Conservation (phyloP, 2,329 filamentous ascomycete species). For the Penicillium digitatum region DNA sequence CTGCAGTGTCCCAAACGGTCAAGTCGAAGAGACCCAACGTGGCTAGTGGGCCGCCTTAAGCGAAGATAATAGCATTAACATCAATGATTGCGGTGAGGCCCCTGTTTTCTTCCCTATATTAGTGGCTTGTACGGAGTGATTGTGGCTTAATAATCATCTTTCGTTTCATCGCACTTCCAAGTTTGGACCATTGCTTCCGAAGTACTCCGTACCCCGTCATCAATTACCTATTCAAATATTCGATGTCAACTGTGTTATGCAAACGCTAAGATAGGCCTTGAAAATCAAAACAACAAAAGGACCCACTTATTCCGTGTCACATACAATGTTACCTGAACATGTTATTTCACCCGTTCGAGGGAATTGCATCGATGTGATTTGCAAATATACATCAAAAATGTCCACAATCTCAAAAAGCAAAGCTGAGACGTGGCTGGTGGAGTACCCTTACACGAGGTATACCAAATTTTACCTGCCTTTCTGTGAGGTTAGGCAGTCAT, state of each 20-base stretch:
- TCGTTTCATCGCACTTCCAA: background rate
- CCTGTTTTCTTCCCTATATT: conserved; percentile 2
- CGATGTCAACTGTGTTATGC: background rate
- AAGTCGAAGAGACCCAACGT: conserved; percentile 15
- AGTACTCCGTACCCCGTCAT: background rate
- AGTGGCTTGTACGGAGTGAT: background rate
- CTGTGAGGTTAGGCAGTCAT: conserved; percentile 6
- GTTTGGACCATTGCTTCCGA: background rate
- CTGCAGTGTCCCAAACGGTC: conserved; percentile 29
- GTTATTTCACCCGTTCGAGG: background rate
- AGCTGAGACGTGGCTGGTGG: conserved; percentile 1
- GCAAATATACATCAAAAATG: background rate
- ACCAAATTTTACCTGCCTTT: background rate
- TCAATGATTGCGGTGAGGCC: conserved; percentile 20
- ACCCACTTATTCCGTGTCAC: too few species aligned
- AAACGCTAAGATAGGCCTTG: background rate
- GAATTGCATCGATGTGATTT: background rate
- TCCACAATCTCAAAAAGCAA: background rate
- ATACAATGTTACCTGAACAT: background rate
- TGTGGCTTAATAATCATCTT: background rate
- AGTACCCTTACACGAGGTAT: background rate
- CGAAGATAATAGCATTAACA: conserved; percentile 19
- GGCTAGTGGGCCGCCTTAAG: conserved; percentile 20
- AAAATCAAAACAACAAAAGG: background rate
- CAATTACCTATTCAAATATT: background rate